Percentiles rank a stretch among this genome's conserved stretches.
These are phyloP conservation scores for Termitomyces heimii DNA, from an alignment of 768 basidiomycete species.

Conservation along the genomic window DNA sequence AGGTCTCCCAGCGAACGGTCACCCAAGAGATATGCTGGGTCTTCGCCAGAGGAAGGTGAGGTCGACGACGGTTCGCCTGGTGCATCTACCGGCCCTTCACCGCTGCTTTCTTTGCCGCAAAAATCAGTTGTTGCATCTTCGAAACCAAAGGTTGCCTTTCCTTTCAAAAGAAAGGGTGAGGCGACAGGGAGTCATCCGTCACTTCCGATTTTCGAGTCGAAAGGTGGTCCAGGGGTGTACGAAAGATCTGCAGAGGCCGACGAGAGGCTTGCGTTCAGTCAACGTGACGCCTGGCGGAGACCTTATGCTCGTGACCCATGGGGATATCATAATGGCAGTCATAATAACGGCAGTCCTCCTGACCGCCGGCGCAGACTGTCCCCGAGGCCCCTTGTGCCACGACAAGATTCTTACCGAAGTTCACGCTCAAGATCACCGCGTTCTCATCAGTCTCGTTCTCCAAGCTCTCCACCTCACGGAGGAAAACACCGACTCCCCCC, in stretches of 20 bases:
- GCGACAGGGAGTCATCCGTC: conserved; percentile 9
- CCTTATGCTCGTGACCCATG: conserved; percentile 9
- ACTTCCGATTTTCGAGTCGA: conserved; percentile 11
- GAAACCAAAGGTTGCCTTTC: conserved; percentile 60
- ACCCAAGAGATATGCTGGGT: conserved; percentile 50
- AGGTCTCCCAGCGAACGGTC: conserved; percentile 45
- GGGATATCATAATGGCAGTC: conserved; percentile 35
- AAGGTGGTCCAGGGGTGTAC: conserved; percentile 23
- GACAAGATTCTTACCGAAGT: conserved; percentile 17
- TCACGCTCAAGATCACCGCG: conserved; percentile 20
- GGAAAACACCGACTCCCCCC: conserved; percentile 34
- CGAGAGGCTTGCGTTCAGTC: conserved; percentile 23
- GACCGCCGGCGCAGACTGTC: conserved; percentile 13
- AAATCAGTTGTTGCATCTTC: conserved; percentile 22
- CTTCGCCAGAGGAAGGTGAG: conserved; percentile 81
- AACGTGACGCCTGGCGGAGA: conserved; percentile 27
- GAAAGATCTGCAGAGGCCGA: conserved; percentile 43
- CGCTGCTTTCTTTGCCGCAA: conserved; percentile 25
- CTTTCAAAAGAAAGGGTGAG: conserved; percentile 59
- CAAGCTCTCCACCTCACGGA: conserved; percentile 27
- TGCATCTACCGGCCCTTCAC: conserved; percentile 16
- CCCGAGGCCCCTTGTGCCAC: conserved; percentile 15
- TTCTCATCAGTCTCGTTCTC: conserved; percentile 29
- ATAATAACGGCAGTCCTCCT: conserved; percentile 22
- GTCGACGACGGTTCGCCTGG: conserved; percentile 49